Conservation (phyloP, 169 alveolate genomes). For the Eimeria maxima region DNA sequence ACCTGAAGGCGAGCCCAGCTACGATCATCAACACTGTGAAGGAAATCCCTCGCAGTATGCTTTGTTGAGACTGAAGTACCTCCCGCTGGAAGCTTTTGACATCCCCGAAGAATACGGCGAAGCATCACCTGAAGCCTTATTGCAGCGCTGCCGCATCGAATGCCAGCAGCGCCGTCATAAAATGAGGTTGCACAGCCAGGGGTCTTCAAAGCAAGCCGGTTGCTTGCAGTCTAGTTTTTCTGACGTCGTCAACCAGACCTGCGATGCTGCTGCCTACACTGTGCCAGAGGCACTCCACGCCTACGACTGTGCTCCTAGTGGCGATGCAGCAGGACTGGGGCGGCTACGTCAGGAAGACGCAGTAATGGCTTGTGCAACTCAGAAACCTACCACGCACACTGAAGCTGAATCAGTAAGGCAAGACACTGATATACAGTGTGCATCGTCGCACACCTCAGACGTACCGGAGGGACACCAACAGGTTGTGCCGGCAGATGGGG, state of each 20-base stretch:
- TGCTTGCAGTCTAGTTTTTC: background rate
- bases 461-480: background rate
- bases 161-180: conserved; percentile 52
- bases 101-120: conserved; percentile 75
- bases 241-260: background rate
- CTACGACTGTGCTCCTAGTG: background rate
- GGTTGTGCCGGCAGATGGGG: background rate
- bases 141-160: conserved; percentile 68
- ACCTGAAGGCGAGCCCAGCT: background rate
- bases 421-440: background rate
- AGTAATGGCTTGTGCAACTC: background rate
- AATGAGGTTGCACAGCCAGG: background rate
- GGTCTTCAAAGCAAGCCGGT: background rate
- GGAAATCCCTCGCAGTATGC: background rate
- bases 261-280: background rate
- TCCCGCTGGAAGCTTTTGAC: conserved; percentile 70
- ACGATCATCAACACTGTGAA: background rate
- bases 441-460: background rate
- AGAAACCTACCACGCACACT: background rate
- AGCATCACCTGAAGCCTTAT: conserved; percentile 41
- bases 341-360: background rate
- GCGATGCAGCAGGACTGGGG: background rate
- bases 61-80: conserved; percentile 18
- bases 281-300: background rate
- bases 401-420: background rate